Evolutionary conservation across 2,329 filamentous ascomycete species (phyloP), one percentile per base, ranked within the genome.

Genomic region (Chaetomiaceae sp.): DNA sequence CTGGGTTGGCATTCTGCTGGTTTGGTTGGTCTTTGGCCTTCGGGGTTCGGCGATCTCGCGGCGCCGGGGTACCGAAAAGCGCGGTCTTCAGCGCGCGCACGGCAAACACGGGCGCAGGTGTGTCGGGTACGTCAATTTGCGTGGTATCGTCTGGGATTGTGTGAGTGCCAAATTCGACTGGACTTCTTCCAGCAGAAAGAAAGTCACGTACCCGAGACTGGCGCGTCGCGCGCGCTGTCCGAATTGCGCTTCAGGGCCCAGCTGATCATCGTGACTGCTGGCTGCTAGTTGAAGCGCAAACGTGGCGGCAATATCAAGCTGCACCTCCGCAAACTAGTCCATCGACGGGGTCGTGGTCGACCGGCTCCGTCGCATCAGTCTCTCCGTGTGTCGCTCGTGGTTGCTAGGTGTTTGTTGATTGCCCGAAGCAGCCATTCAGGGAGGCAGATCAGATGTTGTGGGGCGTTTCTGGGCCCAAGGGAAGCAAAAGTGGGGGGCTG

Each of bases 51-150:
- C 42, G 59, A 47, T 60, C 66, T 57, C 59, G 65, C 27, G 71
- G 69, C 14, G 72, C 70, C 11, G 82, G 80, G 3, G 80, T 82
- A 37, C 83, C 83, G 61, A 85, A 86, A 42, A 87, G 68, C 23
- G 81, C 83, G 61, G 77, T 82, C 61, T 81, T 84, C 63, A 87
- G 72, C 6, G 83, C 83, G 55, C 83, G 77, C 34, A 83, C 83
- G 2, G 83, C 83, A 64, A 87, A 87, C 0, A 86, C 78, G 2
- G 83, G 83, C 0, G 81, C 83, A 6, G 83, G 83, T 15, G 83
- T 87, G 61, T 86, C 83, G 36, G 83, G 82, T 29, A 74, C 73
- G 15, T 86, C 82, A 37, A 79, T 61, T 56, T 78, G 76, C 0
- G 71, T 75, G 44, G 59, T 58, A 37, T 75, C 72, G 40, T 71